Percentiles rank a stretch among this genome's conserved stretches.
Evolutionary conservation across 805 yeast species (phyloP).

Genomic region (Isabelozyma rhagii): DNA sequence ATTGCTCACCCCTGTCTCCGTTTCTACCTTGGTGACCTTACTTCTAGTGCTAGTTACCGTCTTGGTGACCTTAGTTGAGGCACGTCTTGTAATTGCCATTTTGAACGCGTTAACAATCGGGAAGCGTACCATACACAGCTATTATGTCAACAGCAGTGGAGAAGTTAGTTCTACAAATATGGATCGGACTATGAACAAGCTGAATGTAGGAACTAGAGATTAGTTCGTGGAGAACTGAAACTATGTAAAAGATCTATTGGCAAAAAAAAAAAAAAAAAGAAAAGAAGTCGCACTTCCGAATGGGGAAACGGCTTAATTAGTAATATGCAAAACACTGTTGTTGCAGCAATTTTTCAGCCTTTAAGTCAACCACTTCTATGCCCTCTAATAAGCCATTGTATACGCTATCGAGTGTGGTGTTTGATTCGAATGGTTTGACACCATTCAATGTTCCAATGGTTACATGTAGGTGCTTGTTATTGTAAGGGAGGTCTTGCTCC

Average conservation of each 20-base stretch:
- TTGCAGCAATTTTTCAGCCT: neutral
- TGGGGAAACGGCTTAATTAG: neutral
- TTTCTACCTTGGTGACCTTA: neutral
- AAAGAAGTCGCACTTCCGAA: neutral
- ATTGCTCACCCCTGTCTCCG: neutral
- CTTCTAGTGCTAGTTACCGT: neutral
- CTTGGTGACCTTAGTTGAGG: neutral
- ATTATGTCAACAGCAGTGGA: neutral
- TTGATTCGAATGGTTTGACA: slow-evolving; percentile 53
- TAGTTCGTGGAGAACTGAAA: no score
- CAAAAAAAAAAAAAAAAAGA: no score
- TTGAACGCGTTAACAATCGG: neutral
- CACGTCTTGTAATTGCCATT: slow-evolving; percentile 3
- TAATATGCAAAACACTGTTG: neutral
- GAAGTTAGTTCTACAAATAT: no score
- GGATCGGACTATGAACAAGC: no score
- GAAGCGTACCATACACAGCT: neutral
- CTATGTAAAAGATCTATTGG: no score
- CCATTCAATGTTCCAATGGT: slow-evolving; percentile 62
- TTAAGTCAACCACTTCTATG: neutral
- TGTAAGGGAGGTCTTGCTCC: neutral
- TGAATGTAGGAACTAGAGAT: no score
- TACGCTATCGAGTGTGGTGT: slow-evolving; percentile 15
- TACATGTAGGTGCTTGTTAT: slow-evolving; percentile 48
- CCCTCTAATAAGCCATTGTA: neutral